phyloP scores from a whole-genome alignment of 108 stramenopile genomes.

The Nitzschia palea region DNA sequence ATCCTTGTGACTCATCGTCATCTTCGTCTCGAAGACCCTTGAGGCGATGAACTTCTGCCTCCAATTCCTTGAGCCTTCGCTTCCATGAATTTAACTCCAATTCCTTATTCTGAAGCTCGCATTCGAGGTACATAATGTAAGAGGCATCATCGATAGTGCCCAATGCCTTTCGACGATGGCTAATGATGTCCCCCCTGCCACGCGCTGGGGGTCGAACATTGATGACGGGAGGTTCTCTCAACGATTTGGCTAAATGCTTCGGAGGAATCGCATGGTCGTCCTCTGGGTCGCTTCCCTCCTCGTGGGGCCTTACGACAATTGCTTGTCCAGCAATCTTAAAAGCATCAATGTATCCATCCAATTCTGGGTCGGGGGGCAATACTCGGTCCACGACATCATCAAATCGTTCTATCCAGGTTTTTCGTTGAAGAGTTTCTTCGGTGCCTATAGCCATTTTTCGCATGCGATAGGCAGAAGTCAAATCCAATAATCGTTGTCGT shows the following conservation, averaged over 20 bases:
- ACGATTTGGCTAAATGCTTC: background rate
- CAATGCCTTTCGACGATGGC: constrained; percentile 1
- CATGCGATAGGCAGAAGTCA: constrained; percentile 13
- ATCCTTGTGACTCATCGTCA: background rate
- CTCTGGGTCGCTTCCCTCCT: background rate
- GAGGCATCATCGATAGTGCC: constrained; percentile 7
- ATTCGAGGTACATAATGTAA: constrained; percentile 28
- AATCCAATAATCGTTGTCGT: constrained; percentile 14
- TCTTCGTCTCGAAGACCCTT: constrained; percentile 11
- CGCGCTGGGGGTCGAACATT: background rate
- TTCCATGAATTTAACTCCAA: constrained; percentile 26
- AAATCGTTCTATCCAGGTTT: constrained; percentile 17
- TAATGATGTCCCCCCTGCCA: background rate
- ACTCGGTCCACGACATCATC: constrained; percentile 19
- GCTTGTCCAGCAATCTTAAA: constrained; percentile 2
- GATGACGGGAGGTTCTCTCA: background rate
- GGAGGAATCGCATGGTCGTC: too few relatives aligned
- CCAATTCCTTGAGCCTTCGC: constrained; percentile 17
- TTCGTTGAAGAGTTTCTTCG: constrained; percentile 1
- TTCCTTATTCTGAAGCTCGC: constrained; percentile 26
- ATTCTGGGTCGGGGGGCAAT: constrained; percentile 9
- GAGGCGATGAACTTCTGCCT: constrained; percentile 14
- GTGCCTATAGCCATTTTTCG: constrained; percentile 26
- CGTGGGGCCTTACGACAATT: background rate
- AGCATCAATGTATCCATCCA: constrained; percentile 23